Conservation (phyloP, 257 asterid genomes). For the Lantana camara region DNA sequence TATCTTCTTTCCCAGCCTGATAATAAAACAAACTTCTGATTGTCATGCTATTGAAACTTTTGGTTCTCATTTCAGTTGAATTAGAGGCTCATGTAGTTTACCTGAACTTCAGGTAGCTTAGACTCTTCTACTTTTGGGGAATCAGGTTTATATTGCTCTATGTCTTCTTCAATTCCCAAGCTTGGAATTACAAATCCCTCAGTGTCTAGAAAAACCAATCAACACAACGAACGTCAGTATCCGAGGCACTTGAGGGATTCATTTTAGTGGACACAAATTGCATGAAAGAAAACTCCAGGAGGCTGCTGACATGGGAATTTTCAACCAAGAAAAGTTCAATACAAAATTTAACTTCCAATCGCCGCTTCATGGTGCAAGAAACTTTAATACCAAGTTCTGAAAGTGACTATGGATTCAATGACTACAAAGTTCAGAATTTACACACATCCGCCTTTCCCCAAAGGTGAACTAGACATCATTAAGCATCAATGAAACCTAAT, state of each 20-base stretch:
- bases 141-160: slow-evolving; percentile 34
- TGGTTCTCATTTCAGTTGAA: background rate
- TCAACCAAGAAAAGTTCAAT: too few species aligned
- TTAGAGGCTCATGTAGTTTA: slow-evolving; percentile 23
- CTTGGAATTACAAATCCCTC: slow-evolving; percentile 95
- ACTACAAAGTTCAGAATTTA: background rate
- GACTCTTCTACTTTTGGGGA: slow-evolving; percentile 51
- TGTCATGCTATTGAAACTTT: background rate
- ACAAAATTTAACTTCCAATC: too few species aligned
- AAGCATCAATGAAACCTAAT: slow-evolving; percentile 14
- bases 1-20: slow-evolving; percentile 66
- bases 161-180: slow-evolving; percentile 66
- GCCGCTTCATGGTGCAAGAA: background rate
- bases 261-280: slow-evolving; percentile 13
- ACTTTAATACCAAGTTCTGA: background rate
- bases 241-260: background rate
- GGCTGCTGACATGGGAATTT: background rate
- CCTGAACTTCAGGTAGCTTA: slow-evolving; percentile 48
- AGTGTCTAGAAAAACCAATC: slow-evolving; percentile 49
- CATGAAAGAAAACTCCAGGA: too few species aligned
- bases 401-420: too few species aligned
- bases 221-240: slow-evolving; percentile 6
- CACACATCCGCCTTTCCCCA: background rate
- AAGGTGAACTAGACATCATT: background rate
- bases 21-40: background rate